Conservation (phyloP, 1,284 basidiomycete genomes). For the Leucoagaricus sp. region DNA sequence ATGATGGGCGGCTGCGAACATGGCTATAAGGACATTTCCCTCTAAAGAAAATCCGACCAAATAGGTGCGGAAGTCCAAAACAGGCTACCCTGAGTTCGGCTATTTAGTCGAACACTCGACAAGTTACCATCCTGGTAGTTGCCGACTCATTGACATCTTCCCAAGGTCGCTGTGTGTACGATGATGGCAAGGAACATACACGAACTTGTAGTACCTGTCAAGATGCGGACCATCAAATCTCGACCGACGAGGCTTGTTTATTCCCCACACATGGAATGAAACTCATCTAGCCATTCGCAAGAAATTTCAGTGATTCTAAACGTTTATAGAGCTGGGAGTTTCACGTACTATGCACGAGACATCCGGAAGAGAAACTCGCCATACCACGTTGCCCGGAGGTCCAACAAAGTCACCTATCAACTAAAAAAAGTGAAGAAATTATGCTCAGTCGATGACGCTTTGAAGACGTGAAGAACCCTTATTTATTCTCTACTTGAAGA, state of each 20-base stretch:
- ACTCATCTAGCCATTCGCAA: neutral
- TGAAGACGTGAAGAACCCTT: no score
- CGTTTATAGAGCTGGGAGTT: no score
- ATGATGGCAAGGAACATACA: slow-evolving; percentile 8
- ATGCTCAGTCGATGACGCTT: no score
- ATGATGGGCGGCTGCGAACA: neutral
- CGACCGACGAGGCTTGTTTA: neutral
- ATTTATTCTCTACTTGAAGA: no score
- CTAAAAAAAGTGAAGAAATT: no score
- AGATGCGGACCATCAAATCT: neutral
- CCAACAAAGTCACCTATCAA: no score
- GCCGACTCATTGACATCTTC: neutral
- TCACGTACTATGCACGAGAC: no score
- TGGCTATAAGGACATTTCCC: neutral
- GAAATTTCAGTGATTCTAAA: neutral
- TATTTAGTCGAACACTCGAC: slow-evolving; percentile 13
- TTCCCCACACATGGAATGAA: neutral
- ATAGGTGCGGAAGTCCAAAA: slow-evolving; percentile 6
- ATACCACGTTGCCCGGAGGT: no score
- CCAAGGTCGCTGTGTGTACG: neutral
- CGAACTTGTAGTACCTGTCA: neutral
- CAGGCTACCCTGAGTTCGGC: slow-evolving; percentile 14
- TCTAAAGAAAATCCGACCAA: neutral
- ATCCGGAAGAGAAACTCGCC: no score
- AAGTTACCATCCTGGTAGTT: slow-evolving; percentile 12